A percentile compares a stretch with the other conserved stretches of the same genome.
Evolutionary conservation across 2,329 filamentous ascomycete genomes (phyloP).

Genomic region (Sphaceloma murrayae): DNA sequence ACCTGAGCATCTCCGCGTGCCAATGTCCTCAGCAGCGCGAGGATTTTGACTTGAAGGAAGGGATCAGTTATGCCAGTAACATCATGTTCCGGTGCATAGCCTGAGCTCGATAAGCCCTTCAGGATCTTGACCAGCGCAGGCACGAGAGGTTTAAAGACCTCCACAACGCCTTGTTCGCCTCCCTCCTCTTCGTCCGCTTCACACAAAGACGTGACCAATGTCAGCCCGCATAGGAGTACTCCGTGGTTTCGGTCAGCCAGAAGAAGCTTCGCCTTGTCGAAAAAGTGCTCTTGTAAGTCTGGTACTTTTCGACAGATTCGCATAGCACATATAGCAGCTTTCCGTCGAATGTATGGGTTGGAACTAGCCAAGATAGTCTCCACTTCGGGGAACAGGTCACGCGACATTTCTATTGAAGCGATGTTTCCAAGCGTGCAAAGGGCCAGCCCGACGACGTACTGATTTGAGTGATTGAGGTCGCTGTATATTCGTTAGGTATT

Average conservation of each 20-base stretch:
- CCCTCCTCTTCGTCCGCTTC: slow-evolving; percentile 90
- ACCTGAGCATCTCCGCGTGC: slow-evolving; percentile 77
- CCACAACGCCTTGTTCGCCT: slow-evolving; percentile 79
- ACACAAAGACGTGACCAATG: slow-evolving; percentile 81
- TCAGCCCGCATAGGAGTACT: slow-evolving; percentile 84
- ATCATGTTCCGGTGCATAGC: slow-evolving; percentile 95
- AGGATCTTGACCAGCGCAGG: slow-evolving; percentile 78
- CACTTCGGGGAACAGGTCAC: slow-evolving; percentile 93
- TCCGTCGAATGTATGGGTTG: slow-evolving; percentile 96
- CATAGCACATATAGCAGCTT: slow-evolving; percentile 98
- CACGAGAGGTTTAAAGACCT: slow-evolving; percentile 83
- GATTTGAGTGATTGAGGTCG: slow-evolving; percentile 92
- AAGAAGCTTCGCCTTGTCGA: slow-evolving; percentile 84
- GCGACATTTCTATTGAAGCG: slow-evolving; percentile 94
- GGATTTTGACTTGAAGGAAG: slow-evolving; percentile 93
- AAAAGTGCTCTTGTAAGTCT: slow-evolving; percentile 90
- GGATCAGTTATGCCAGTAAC: slow-evolving; percentile 97
- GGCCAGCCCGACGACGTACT: slow-evolving; percentile 94
- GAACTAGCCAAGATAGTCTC: slow-evolving; percentile 83
- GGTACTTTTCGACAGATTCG: slow-evolving; percentile 96
- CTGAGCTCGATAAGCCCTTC: slow-evolving; percentile 86
- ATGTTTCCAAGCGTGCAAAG: slow-evolving; percentile 96
- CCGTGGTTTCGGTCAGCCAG: slow-evolving; percentile 92
- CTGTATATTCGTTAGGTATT: slow-evolving; percentile 39
- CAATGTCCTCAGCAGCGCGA: slow-evolving; percentile 75